Conservation (phyloP, 2,329 filamentous ascomycete species). For the Apiospora pterosperma region DNA sequence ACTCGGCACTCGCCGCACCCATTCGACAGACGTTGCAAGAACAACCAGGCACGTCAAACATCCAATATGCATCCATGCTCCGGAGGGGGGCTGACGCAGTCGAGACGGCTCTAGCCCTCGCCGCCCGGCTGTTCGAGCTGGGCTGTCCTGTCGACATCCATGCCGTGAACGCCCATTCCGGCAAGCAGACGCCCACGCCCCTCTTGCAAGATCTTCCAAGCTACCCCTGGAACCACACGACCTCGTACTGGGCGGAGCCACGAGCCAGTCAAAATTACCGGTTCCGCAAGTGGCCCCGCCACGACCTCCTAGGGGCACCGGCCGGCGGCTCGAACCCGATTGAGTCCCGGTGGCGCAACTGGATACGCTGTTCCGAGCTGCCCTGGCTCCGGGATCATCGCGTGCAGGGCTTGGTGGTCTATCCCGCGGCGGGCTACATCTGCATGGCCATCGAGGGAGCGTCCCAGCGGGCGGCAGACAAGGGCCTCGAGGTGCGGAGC, state of each 20-base stretch:
- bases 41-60: constrained; percentile 10
- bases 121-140: constrained; percentile 14
- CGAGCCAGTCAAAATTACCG: constrained; percentile 22
- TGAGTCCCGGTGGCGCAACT: constrained; percentile 23
- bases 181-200: constrained; percentile 16
- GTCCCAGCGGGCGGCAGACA: not conserved
- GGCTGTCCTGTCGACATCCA: constrained; percentile 14
- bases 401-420: constrained; percentile 46
- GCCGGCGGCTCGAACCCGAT: constrained; percentile 10
- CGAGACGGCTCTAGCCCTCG: constrained; percentile 12
- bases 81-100: constrained; percentile 11
- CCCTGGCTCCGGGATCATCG: constrained; percentile 52
- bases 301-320: constrained; percentile 30
- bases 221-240: constrained; percentile 40
- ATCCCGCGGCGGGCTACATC: constrained; percentile 48
- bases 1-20: constrained; percentile 24
- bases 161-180: constrained; percentile 13
- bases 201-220: constrained; percentile 30
- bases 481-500: not conserved
- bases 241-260: constrained; percentile 29
- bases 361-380: constrained; percentile 44
- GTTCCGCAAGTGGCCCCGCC: constrained; percentile 20
- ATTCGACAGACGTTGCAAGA: constrained; percentile 27
- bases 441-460: constrained; percentile 40
- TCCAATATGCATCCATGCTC: constrained; percentile 14